Evolutionary conservation across 306 rosid genomes (phyloP).

Genomic region (Dicorynia guianensis): DNA sequence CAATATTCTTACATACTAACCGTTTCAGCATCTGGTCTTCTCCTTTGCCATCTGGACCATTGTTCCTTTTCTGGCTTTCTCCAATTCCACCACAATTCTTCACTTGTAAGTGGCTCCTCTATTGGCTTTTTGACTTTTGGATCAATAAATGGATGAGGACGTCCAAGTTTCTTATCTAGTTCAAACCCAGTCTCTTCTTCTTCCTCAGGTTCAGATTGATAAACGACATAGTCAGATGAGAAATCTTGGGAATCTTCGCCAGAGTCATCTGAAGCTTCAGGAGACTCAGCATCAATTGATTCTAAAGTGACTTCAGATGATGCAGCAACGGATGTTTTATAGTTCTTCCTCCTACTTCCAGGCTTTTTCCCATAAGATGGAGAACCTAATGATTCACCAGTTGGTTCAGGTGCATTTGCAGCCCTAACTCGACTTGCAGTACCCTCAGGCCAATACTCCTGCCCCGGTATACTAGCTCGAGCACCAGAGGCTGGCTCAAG

Average conservation of each 20-base stretch:
- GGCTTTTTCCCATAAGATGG: conserved; percentile 89
- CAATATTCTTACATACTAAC: conserved; percentile 55
- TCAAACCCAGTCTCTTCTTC: conserved; percentile 75
- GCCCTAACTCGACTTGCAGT: conserved; percentile 86
- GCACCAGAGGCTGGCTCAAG: conserved; percentile 99
- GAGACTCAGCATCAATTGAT: conserved; percentile 42
- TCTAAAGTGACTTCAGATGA: conserved; percentile 46
- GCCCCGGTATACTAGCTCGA: conserved; percentile 90
- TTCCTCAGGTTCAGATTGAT: conserved; percentile 68
- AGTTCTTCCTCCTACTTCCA: conserved; percentile 94
- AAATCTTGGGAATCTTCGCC: conserved; percentile 63
- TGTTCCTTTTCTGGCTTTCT: conserved; percentile 84
- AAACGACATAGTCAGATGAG: conserved; percentile 78
- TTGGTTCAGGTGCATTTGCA: conserved; percentile 84
- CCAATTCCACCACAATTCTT: conserved; percentile 99
- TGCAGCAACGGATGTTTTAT: conserved; percentile 57
- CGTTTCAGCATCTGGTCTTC: conserved; percentile 91
- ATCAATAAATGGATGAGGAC: conserved; percentile 86
- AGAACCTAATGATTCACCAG: conserved; percentile 71
- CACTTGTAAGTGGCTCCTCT: conserved; percentile 69
- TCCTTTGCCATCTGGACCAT: conserved; percentile 99
- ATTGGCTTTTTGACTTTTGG: conserved; percentile 76
- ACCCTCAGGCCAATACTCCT: conserved; percentile 96
- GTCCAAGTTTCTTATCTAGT: conserved; percentile 73
- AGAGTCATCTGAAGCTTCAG: conserved; percentile 61